Conservation (phyloP, 768 basidiomycete species). For the Daedalea quercina region DNA sequence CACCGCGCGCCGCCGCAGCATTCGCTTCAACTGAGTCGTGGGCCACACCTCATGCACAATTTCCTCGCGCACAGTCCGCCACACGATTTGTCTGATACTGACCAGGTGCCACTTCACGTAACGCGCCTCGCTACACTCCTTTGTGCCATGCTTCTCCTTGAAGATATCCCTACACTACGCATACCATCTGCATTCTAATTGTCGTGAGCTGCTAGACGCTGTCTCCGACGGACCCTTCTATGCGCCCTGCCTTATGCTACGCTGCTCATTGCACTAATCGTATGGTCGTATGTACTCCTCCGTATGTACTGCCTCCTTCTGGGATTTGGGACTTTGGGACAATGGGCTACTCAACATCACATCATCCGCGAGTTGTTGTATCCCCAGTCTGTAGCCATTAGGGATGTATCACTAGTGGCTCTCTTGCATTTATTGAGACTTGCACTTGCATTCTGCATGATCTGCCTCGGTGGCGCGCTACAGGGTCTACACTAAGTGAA, state of each 20-base stretch:
- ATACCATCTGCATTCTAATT: not conserved
- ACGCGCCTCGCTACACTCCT: not conserved
- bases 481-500: no score
- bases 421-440: no score
- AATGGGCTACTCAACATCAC: no score
- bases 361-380: no score
- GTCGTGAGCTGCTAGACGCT: not conserved
- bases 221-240: not conserved
- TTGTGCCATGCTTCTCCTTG: not conserved
- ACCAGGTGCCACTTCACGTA: not conserved
- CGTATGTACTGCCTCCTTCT: no score
- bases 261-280: not conserved
- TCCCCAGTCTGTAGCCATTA: no score
- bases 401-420: no score
- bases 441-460: no score
- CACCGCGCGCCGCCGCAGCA: conserved; percentile 48
- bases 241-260: not conserved
- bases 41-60: not conserved
- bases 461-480: no score
- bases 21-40: conserved; percentile 28
- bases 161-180: not conserved
- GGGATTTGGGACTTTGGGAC: no score
- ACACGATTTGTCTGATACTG: no score
- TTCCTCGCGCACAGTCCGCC: not conserved
- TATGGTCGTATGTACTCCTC: not conserved